phyloP scores from a whole-genome alignment of 1,139 yeast genomes.

The Debaryomycetaceae sp. region DNA sequence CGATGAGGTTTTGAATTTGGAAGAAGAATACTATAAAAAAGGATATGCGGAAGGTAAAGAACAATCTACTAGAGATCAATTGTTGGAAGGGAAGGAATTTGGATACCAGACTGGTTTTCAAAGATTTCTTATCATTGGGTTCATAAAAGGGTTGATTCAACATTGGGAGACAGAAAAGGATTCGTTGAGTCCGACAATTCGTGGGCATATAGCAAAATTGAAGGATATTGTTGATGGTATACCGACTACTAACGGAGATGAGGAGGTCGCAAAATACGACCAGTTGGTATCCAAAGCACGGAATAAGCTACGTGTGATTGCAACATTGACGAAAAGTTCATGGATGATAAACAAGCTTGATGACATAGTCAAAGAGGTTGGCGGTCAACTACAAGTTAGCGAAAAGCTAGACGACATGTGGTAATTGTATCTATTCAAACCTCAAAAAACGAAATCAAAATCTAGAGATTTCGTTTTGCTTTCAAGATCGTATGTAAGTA shows the following conservation, averaged over 20 bases:
- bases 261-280: constrained; percentile 48
- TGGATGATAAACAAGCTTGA: constrained; percentile 34
- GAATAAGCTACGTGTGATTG: constrained; percentile 50
- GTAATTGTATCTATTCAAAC: constrained; percentile 16
- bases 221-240: constrained; percentile 20
- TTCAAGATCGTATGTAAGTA: constrained; percentile 44
- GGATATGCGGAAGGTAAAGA: constrained; percentile 60
- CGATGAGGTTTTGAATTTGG: constrained; percentile 51
- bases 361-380: constrained; percentile 30
- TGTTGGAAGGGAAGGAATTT: constrained; percentile 67
- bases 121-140: constrained; percentile 61
- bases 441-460: constrained; percentile 35
- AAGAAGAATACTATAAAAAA: constrained; percentile 54
- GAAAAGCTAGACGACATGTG: constrained; percentile 46
- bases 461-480: constrained; percentile 35
- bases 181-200: constrained; percentile 11
- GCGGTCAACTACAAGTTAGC: constrained; percentile 37
- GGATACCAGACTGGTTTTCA: constrained; percentile 82
- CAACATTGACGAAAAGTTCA: constrained; percentile 31
- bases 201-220: constrained; percentile 28
- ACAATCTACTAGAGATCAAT: constrained; percentile 38
- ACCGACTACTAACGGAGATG: constrained; percentile 39
- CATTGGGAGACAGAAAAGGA: constrained; percentile 23
- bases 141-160: constrained; percentile 52
- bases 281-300: constrained; percentile 41